Conservation (phyloP, 768 basidiomycete genomes). For the Russula vinacea region DNA sequence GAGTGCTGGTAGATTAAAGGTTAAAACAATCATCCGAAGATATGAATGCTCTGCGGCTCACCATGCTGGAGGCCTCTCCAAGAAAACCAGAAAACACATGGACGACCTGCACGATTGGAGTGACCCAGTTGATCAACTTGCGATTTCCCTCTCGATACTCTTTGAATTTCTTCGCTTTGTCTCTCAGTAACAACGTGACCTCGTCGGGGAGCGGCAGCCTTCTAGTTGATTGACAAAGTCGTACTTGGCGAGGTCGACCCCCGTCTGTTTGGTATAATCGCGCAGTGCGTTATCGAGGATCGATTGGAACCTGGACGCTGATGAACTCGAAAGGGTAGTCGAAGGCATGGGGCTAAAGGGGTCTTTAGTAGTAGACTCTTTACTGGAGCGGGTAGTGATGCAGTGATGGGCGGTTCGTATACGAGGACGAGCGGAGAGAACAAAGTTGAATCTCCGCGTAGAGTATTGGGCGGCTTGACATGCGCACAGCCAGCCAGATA, state of each 20-base stretch:
- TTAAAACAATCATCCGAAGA: not conserved
- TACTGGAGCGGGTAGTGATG: not conserved
- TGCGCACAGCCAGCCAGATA: not conserved
- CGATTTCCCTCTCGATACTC: conserved; percentile 18
- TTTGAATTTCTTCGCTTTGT: conserved; percentile 11
- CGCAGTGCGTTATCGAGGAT: conserved; percentile 3
- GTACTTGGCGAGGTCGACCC: conserved; percentile 9
- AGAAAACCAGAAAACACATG: conserved; percentile 8
- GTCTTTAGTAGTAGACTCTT: not conserved
- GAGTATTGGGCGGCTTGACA: not conserved
- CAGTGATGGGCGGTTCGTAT: not conserved
- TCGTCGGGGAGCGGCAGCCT: conserved; percentile 3
- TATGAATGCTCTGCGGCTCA: not conserved
- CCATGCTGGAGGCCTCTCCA: not conserved
- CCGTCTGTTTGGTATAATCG: conserved; percentile 15
- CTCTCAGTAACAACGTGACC: not conserved
- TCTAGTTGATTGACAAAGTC: conserved; percentile 1
- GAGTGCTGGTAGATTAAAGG: not conserved
- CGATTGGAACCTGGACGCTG: not conserved
- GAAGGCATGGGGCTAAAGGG: not conserved
- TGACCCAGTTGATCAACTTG: conserved; percentile 13
- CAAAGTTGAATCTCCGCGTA: not conserved
- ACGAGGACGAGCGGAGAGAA: too few relatives aligned
- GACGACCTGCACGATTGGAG: conserved; percentile 5
- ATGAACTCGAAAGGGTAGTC: not conserved